Base-by-base conservation (phyloP, 2,329 filamentous ascomycete genomes). In the Kalaharituber pfeilii region DNA sequence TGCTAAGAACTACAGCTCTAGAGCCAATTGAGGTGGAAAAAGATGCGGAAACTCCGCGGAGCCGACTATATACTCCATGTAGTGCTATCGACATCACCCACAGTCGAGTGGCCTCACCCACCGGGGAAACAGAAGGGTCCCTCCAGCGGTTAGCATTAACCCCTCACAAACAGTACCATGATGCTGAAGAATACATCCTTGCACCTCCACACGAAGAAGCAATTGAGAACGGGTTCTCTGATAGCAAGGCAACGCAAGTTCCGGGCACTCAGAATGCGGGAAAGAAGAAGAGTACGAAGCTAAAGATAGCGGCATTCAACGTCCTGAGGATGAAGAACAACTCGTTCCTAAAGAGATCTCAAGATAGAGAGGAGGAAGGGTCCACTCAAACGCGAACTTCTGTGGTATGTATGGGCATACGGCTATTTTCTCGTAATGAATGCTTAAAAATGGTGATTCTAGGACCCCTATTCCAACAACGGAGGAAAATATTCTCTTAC, bases 321-420 rank as follows among this genome's bases (percentile, higher is more conserved):
- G 50, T 60, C 22, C 44, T 61, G 52, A 59, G 57, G 20, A 56
- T 57, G 33, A 59, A 56, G 36, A 58, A 53, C 30, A 61, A 60
- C 26, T 57, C 54, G 29, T 59, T 59, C 49, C 36, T 61, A 50
- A 53, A 57, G 24, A 58, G 53, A 49, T 55, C 57, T 51, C 58
- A 55, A 52, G 59, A 53, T 27, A 57, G 56, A 29, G 58, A 55
- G 25, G 51, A 59, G n/a, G 53, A 59, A 54, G 51, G 51, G 52
- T 53, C 51, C 27, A 49, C 49, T 24, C 53, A 42, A 25, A 54
- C 39, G n/a, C 51, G 56, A 26, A 54, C 53, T 36, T 55, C 44
- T 58, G 36, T 53, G 28, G 50, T 24, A 44, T 25, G 30, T 50
- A 22, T 25, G 13, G 20, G 13, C 33, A 39, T 15, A 13, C 33